Conservation (phyloP, 805 yeast genomes). For the Schizosaccharomyces cryophilus region DNA sequence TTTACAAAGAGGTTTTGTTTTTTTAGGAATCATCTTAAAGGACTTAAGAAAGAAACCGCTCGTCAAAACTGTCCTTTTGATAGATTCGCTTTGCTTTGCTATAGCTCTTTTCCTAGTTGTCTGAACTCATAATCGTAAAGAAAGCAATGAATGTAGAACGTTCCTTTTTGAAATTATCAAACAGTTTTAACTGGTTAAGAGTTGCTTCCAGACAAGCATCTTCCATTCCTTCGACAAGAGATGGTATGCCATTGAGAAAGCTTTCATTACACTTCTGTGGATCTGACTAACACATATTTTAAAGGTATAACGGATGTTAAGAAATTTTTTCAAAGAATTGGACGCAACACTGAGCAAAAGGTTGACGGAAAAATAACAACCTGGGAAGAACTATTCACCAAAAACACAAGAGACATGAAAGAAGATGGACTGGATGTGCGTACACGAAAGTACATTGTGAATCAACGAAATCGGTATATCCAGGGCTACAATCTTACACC, state of each 20-base stretch:
- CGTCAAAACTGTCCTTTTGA: too few species aligned
- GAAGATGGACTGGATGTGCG: background rate
- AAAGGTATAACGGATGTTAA: background rate
- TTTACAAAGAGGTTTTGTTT: too few species aligned
- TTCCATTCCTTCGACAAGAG: background rate
- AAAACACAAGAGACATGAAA: background rate
- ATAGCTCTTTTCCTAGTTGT: too few species aligned
- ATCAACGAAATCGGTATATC: background rate
- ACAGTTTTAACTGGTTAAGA: too few species aligned
- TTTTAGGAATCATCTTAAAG: too few species aligned
- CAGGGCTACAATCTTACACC: background rate
- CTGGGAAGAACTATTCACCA: background rate
- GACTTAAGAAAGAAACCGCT: too few species aligned
- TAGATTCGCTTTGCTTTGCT: too few species aligned
- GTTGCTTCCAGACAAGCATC: background rate
- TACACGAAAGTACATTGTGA: background rate
- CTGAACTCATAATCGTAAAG: too few species aligned
- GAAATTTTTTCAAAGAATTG: background rate
- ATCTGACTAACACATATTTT: background rate
- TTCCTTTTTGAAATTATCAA: too few species aligned
- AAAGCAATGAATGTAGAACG: too few species aligned
- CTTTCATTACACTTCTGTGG: too few species aligned
- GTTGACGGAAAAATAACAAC: background rate
- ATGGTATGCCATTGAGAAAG: background rate
- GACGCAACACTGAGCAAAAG: background rate